These are phyloP conservation scores for Myriosclerotinia scirpicola DNA, from an alignment of 2,329 filamentous ascomycete genomes.

Conservation along the genomic window DNA sequence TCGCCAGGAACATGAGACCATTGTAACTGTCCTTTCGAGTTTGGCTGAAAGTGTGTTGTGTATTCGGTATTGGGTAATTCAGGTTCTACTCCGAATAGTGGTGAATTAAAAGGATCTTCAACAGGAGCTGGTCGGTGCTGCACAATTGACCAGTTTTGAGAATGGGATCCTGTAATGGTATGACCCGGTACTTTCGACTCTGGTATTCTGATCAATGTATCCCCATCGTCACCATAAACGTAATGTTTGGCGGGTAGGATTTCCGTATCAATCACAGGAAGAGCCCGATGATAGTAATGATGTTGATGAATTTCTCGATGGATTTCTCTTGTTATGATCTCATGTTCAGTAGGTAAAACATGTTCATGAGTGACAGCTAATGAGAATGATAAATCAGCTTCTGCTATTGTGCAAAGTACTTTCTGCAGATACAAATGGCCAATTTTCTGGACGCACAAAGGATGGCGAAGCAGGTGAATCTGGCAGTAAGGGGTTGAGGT, in stretches of 20 bases:
- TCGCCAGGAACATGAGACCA: slow-evolving; percentile 23
- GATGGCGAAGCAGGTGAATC: slow-evolving; percentile 19
- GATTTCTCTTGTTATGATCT: slow-evolving; percentile 49
- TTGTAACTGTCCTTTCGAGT: slow-evolving; percentile 1
- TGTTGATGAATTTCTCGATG: slow-evolving; percentile 56
- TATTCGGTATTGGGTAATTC: background rate
- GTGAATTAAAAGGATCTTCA: slow-evolving; percentile 11
- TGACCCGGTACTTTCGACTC: slow-evolving; percentile 44
- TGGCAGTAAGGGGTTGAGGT: slow-evolving; percentile 19
- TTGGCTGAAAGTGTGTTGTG: slow-evolving; percentile 6
- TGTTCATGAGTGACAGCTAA: slow-evolving; percentile 53
- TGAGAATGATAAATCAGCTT: slow-evolving; percentile 29
- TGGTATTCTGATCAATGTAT: slow-evolving; percentile 47
- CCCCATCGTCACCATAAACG: slow-evolving; percentile 41
- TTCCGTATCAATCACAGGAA: slow-evolving; percentile 54
- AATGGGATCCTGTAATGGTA: slow-evolving; percentile 22
- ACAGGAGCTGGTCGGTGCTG: background rate
- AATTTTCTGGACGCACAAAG: slow-evolving; percentile 29
- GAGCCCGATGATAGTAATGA: slow-evolving; percentile 52
- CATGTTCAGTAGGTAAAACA: slow-evolving; percentile 46
- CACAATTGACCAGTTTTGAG: slow-evolving; percentile 27
- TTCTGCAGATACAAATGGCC: slow-evolving; percentile 23
- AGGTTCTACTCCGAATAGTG: slow-evolving; percentile 9
- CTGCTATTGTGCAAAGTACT: slow-evolving; percentile 23
- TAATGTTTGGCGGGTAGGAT: slow-evolving; percentile 54